Base-by-base conservation (phyloP, 768 basidiomycete species). In the Serendipita sp. region DNA sequence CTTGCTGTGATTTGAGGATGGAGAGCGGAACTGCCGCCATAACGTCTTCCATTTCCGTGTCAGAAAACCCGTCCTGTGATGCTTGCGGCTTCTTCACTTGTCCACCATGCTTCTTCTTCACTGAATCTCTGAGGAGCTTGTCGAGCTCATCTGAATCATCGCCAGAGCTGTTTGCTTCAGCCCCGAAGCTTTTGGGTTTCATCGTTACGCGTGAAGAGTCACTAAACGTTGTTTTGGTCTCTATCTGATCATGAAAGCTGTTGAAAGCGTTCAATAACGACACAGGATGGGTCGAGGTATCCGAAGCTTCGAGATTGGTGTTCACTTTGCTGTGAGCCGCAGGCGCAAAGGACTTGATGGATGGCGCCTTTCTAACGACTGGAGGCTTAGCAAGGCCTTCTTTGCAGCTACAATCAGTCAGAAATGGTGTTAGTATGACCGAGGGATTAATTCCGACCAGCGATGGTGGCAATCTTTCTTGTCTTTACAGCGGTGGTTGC, bases 401-500 rank as follows among this genome's bases (percentile, higher is more conserved):
- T 44, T 83, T 80, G 69, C 89, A 91, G 71, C 89, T 92, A 60
- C 4, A 13, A n/a, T 51, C 48, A 51, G 68, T n/a, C 46, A 38
- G 47, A 44, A 44, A 35, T 7, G 34, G 56, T 30, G 45, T 30
- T 51, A 23, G 65, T 45, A 38, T 16, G 28, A 56, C 8, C 23
- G 44, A 28, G 16, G 34, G 30, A 51, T 45, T 52, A 13, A 47
- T 45, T 67, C 68, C 13, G 68, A 89, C 90, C 90, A 91, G 41
- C 84, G 71, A 75, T 92, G 90, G 30, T 85, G 81, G 70, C 90
- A 92, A 47, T 76, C 78, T 3, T 76, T 74, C 73, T 90, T 91
- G 70, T 89, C 83, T 71, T 86, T 88, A 78, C 90, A 92, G 23
- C 79, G 63, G 68, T 92, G 90, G 68, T 88, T 87, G 70, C 90